These are phyloP conservation scores for Chimonanthus praecox DNA, from an alignment of 164 flowering plant species.

Conservation along the genomic window DNA sequence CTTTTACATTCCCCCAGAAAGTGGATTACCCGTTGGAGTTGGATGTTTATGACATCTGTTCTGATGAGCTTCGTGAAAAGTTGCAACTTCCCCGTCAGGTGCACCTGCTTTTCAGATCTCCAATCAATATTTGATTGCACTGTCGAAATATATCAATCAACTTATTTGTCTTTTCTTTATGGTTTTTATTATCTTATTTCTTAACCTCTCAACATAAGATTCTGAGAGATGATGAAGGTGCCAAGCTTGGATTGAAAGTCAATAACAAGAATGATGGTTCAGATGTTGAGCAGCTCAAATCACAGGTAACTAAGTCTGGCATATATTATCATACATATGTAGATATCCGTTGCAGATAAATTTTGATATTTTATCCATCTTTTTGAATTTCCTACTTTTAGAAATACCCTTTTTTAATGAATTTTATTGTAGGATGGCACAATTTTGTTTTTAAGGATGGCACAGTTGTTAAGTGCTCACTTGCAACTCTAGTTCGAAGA, in stretches of 20 bases:
- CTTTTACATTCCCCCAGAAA: slow-evolving; percentile 46
- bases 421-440: too few relatives aligned
- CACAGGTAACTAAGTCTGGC: slow-evolving; percentile 40
- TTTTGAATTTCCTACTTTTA: neutral
- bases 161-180: neutral
- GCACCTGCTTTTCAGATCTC: slow-evolving; percentile 2
- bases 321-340: slow-evolving; percentile 3
- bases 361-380: neutral
- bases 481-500: too few relatives aligned
- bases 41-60: slow-evolving; percentile 89
- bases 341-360: too few relatives aligned
- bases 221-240: slow-evolving; percentile 80
- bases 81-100: slow-evolving; percentile 90
- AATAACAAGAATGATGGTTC: slow-evolving; percentile 42
- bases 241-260: slow-evolving; percentile 68
- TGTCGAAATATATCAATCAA: neutral
- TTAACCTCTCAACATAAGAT: slow-evolving; percentile 22
- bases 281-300: slow-evolving; percentile 73
- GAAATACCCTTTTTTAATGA: neutral
- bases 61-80: slow-evolving; percentile 71
- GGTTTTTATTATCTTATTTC: neutral
- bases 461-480: too few relatives aligned
- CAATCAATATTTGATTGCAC: neutral
- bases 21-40: slow-evolving; percentile 95
- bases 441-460: too few relatives aligned